phyloP scores from a whole-genome alignment of 495 filamentous ascomycete genomes.

The Penicillium lividum region DNA sequence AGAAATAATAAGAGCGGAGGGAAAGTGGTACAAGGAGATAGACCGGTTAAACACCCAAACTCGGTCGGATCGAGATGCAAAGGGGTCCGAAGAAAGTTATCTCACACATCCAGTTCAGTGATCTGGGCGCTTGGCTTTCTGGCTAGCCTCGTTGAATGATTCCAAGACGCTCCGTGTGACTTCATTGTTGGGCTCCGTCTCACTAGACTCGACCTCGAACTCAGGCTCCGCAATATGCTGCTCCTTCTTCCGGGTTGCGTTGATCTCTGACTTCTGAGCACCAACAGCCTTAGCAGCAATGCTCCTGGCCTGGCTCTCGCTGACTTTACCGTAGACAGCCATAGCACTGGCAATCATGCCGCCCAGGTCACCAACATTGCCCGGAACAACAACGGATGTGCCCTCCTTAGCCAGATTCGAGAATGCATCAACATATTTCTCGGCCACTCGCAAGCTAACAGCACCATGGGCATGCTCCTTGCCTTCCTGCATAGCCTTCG shows the following conservation, averaged over 20 bases:
- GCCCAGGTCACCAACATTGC: constrained; percentile 95
- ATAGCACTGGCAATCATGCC: constrained; percentile 97
- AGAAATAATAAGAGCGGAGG: constrained; percentile 9
- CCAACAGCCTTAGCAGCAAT: constrained; percentile 57
- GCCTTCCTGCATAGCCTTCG: constrained; percentile 66
- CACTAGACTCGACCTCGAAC: constrained; percentile 7
- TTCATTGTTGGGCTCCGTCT: constrained; percentile 8
- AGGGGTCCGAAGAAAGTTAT: background rate
- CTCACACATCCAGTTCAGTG: background rate
- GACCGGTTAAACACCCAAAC: background rate
- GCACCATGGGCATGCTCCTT: constrained; percentile 75
- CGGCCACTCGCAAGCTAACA: constrained; percentile 82
- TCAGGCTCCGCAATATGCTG: background rate
- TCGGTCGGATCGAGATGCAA: background rate
- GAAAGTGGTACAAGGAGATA: constrained; percentile 2
- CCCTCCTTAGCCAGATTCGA: constrained; percentile 88
- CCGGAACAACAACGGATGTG: constrained; percentile 90
- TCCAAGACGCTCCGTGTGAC: constrained; percentile 53
- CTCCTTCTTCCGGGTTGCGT: background rate
- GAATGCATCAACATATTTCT: constrained; percentile 98
- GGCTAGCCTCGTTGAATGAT: constrained; percentile 48
- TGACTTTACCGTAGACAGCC: constrained; percentile 94
- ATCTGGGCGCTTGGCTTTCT: background rate
- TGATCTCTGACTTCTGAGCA: constrained; percentile 19
- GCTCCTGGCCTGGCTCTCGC: constrained; percentile 72